Percentiles rank a stretch among this genome's conserved stretches.
Evolutionary conservation across 805 yeast genomes (phyloP).

Genomic region (Myxozyma nipponensis): DNA sequence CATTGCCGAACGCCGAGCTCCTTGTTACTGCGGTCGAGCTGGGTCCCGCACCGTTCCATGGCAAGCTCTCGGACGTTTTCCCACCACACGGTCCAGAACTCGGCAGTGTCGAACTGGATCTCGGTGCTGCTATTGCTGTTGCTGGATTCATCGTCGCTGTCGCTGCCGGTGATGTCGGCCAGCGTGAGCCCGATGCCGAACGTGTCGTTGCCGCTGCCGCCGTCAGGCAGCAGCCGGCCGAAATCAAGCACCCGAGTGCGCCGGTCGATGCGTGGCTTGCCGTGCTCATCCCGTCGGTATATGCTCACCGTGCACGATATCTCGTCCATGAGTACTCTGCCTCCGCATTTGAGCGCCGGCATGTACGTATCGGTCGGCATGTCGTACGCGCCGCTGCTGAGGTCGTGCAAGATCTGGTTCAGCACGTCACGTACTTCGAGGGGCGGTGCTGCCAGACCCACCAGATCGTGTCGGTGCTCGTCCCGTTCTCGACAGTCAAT

Average conservation of each 20-base stretch:
- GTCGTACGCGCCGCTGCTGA: neutral
- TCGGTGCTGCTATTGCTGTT: neutral
- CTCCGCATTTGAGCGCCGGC: neutral
- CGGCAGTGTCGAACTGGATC: neutral
- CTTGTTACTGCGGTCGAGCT: neutral
- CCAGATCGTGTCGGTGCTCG: neutral
- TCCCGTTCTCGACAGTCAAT: neutral
- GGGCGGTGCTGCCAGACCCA: neutral
- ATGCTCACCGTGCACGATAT: neutral
- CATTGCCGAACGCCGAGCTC: neutral
- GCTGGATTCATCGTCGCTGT: neutral
- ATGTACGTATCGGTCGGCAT: neutral
- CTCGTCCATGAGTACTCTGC: neutral
- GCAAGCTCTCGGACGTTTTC: neutral
- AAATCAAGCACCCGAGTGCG: neutral
- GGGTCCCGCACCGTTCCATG: neutral
- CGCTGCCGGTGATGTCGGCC: neutral
- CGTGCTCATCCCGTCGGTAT: neutral
- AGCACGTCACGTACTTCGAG: neutral
- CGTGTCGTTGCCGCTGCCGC: neutral
- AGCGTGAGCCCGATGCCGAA: neutral
- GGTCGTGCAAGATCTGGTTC: neutral
- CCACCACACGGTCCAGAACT: neutral
- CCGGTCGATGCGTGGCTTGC: neutral
- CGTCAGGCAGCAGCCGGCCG: neutral